Conservation (phyloP, 768 basidiomycete species). For the Russula sp. region DNA sequence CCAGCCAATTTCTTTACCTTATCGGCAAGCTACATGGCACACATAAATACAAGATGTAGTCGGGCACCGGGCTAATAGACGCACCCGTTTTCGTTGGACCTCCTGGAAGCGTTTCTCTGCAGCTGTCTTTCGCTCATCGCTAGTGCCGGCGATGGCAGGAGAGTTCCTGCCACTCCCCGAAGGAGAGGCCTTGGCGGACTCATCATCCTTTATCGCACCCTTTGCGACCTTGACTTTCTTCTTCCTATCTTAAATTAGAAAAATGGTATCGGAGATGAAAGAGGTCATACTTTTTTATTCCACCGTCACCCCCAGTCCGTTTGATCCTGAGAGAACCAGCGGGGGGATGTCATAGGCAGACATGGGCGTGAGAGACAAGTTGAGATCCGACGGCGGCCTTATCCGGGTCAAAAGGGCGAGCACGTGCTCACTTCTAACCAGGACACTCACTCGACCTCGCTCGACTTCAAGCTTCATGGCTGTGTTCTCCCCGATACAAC, state of each 20-base stretch:
- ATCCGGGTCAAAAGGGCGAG: neutral
- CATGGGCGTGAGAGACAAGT: constrained; percentile 44
- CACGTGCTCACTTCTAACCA: neutral
- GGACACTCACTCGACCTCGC: neutral
- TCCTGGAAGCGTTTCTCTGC: constrained; percentile 88
- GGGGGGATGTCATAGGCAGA: constrained; percentile 80
- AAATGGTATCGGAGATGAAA: constrained; percentile 3
- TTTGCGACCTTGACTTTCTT: constrained; percentile 64
- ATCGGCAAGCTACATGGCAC: constrained; percentile 56
- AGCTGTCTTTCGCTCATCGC: constrained; percentile 66
- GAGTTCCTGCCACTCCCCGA: constrained; percentile 60
- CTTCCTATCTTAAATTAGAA: constrained; percentile 50
- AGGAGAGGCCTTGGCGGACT: constrained; percentile 42
- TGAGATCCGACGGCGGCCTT: no score
- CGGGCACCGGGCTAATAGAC: constrained; percentile 18
- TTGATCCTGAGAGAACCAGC: constrained; percentile 90
- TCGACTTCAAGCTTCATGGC: constrained; percentile 63
- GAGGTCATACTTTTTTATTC: constrained; percentile 72
- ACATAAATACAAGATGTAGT: constrained; percentile 16
- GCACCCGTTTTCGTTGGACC: constrained; percentile 74
- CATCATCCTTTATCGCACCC: constrained; percentile 43
- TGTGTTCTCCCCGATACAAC: constrained; percentile 66
- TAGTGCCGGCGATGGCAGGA: constrained; percentile 49
- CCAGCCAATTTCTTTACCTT: constrained; percentile 72
- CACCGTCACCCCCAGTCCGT: constrained; percentile 72